A percentile compares a stretch with the other conserved stretches of the same genome.
These are phyloP conservation scores for Yamadazyma tumulicola DNA, from an alignment of 805 yeast genomes.

Conservation along the genomic window DNA sequence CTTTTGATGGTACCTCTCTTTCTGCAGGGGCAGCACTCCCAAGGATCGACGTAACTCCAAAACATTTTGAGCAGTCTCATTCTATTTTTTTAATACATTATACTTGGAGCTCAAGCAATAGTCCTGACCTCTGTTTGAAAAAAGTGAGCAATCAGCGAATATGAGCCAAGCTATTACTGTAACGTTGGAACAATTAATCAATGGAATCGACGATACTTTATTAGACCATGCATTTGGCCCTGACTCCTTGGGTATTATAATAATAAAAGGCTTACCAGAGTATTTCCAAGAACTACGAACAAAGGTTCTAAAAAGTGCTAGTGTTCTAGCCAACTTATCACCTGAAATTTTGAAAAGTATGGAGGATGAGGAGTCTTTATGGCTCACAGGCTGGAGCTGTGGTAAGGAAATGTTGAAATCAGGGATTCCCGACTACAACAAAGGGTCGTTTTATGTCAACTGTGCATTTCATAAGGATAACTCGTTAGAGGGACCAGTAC, in stretches of 20 bases:
- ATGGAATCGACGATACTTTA: slow-evolving; percentile 26
- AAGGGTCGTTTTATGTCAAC: slow-evolving; percentile 58
- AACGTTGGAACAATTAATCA: slow-evolving; percentile 23
- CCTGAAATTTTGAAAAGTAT: slow-evolving; percentile 27
- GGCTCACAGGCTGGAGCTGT: slow-evolving; percentile 60
- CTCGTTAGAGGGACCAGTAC: slow-evolving; percentile 44
- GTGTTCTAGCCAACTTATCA: slow-evolving; percentile 40
- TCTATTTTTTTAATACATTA: not conserved
- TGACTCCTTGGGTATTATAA: slow-evolving; percentile 51
- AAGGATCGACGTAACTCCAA: not conserved
- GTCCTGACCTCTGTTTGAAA: not conserved
- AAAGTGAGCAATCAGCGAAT: not conserved
- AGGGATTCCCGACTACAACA: slow-evolving; percentile 45
- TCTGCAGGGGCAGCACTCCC: not conserved
- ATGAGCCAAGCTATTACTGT: slow-evolving; percentile 25
- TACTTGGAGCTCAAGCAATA: not conserved
- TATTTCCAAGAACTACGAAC: slow-evolving; percentile 35
- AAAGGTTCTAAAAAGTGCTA: slow-evolving; percentile 41
- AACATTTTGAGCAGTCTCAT: not conserved
- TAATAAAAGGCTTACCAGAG: slow-evolving; percentile 43
- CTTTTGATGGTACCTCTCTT: not conserved
- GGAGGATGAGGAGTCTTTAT: slow-evolving; percentile 48
- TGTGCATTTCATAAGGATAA: slow-evolving; percentile 51
- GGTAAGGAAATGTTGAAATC: slow-evolving; percentile 48
- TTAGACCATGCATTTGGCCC: slow-evolving; percentile 51